Percentiles rank a stretch among this genome's conserved stretches.
phyloP scores from a whole-genome alignment of 2,329 filamentous ascomycete genomes.

The Periconia sp. region DNA sequence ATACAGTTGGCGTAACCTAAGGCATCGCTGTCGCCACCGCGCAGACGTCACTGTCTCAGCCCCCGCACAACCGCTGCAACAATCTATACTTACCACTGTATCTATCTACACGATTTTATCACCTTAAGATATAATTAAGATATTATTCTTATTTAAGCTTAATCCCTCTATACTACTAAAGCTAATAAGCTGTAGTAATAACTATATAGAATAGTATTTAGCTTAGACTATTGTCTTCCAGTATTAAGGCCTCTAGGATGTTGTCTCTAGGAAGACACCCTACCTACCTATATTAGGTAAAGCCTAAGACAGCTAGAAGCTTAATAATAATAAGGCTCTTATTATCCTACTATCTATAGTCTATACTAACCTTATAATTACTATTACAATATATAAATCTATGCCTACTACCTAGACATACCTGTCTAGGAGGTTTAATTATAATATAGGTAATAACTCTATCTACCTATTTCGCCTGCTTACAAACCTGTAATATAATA shows the following conservation, averaged over 20 bases:
- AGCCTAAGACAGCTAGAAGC: slow-evolving; percentile 2
- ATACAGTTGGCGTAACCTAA: no score
- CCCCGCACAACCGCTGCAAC: no score
- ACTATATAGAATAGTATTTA: no score
- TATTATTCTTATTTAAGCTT: not conserved
- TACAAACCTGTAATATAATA: slow-evolving; percentile 3
- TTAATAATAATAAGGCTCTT: slow-evolving; percentile 6
- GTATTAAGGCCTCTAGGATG: no score
- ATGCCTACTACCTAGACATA: slow-evolving; percentile 3
- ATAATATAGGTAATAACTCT: slow-evolving; percentile 7
- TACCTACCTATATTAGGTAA: no score
- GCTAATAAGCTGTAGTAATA: not conserved
- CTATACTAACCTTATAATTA: slow-evolving; percentile 6
- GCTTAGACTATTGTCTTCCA: no score
- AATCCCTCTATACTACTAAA: not conserved
- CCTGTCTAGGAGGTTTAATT: slow-evolving; percentile 5
- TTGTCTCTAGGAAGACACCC: no score
- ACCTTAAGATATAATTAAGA: no score
- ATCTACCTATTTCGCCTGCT: slow-evolving; percentile 3
- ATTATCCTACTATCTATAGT: slow-evolving; percentile 4
- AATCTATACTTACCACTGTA: no score
- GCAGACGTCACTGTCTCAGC: no score
- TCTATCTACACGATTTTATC: no score
- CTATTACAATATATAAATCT: slow-evolving; percentile 2
- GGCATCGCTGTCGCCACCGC: no score